Base-by-base conservation (phyloP, 768 basidiomycete genomes). In the Scleroderma citrinum region DNA sequence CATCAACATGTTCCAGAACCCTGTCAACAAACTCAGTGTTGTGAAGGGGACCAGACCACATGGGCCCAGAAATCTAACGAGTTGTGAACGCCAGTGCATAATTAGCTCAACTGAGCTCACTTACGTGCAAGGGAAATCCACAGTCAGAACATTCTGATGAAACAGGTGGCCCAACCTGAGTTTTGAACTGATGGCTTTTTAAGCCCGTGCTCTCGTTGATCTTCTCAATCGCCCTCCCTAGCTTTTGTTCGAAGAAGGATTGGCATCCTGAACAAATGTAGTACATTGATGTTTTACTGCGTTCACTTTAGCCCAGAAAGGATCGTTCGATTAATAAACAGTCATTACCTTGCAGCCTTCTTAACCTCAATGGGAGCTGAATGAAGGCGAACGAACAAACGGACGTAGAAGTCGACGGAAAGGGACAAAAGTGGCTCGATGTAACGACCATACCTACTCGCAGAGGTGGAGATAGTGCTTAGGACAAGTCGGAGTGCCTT, bases 351-450 rank as follows among this genome's bases (percentile, higher is more conserved):
- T 20, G 85, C 73, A 5, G 80, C 69, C 52, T 81, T 83, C 68
- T 99, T 99, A 37, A 94, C 93, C 64, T 93, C 83, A 23, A 84
- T 66, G 0, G 92, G 85, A 3, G 82, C 74, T 0, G 84, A 76
- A 46, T 79, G 72, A 5, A 99, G 71, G 10, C 86, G 81, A 14
- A 97, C 80, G 59, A 97, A 99, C 17, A 98, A 60, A 3, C 96
- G 85, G 21, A 96, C 84, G 64, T 99, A 99, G 65, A 98, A 99
- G 59, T 99, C 96, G 60, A 99, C 95, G 14, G 92, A 95, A 29
- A 99, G 73, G 0, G 87, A 93, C 3, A 96, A 68, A 7, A 96
- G 69, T 10, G 96, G 96, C 56, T 87, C 78, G 52, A 99, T 91
- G 61, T 85, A 88, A 35, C 92, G 83, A 4, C 96, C 95, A 61